Percentiles rank a stretch among this genome's conserved stretches.
phyloP scores from a whole-genome alignment of 768 basidiomycete genomes.

The Phylloporus scabripes region DNA sequence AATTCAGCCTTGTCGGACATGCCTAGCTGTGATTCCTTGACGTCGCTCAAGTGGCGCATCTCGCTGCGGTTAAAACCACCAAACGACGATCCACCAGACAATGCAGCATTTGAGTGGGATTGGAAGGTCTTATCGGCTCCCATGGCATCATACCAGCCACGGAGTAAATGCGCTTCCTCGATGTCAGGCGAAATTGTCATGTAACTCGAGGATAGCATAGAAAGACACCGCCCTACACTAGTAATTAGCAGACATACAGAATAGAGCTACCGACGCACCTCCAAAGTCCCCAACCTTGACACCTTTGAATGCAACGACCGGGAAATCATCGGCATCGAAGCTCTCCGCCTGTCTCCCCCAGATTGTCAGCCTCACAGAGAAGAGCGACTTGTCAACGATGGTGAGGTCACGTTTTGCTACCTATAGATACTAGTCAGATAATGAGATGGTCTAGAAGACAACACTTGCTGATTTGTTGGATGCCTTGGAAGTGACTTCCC shows the following conservation, averaged over 20 bases:
- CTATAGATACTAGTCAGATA: constrained; percentile 34
- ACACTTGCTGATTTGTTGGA: constrained; percentile 50
- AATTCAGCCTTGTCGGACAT: constrained; percentile 72
- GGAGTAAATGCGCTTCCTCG: constrained; percentile 76
- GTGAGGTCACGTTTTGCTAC: constrained; percentile 85
- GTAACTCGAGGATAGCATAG: constrained; percentile 73
- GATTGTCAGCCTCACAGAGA: constrained; percentile 76
- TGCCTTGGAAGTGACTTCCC: constrained; percentile 71
- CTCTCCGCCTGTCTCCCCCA: constrained; percentile 96
- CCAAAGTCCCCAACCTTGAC: constrained; percentile 91
- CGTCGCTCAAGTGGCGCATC: constrained; percentile 65
- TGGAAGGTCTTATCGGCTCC: constrained; percentile 66
- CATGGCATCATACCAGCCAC: constrained; percentile 86
- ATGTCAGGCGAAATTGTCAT: constrained; percentile 90
- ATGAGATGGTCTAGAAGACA: background rate
- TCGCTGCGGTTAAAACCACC: constrained; percentile 63
- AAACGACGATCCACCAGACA: constrained; percentile 34
- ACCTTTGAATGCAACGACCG: constrained; percentile 90
- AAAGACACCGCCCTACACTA: constrained; percentile 67
- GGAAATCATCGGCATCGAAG: constrained; percentile 51
- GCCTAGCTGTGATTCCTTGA: constrained; percentile 73
- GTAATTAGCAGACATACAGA: constrained; percentile 6
- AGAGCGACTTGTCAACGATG: constrained; percentile 79
- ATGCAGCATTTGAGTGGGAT: constrained; percentile 50
- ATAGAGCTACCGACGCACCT: constrained; percentile 38